Conservation (phyloP, 768 basidiomycete species). For the Sistotremastrum suecicum region DNA sequence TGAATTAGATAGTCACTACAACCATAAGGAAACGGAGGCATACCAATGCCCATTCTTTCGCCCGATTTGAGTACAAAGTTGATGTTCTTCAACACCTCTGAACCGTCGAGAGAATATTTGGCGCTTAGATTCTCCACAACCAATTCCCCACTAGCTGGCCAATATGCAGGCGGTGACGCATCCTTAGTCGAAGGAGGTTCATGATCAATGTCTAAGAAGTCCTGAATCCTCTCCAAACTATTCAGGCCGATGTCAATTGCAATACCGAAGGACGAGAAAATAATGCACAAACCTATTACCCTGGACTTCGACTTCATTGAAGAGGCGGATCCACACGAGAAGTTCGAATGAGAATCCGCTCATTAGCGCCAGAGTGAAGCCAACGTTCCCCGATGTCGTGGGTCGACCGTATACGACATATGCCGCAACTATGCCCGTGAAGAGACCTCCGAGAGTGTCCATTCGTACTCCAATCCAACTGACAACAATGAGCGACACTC, state of each 20-base stretch:
- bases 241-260: neutral
- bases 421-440: constrained; percentile 15
- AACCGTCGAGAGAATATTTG: constrained; percentile 1
- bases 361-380: neutral
- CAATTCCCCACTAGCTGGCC: constrained; percentile 2
- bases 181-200: constrained; percentile 1
- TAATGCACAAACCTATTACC: neutral
- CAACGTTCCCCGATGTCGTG: neutral
- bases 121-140: constrained; percentile 2
- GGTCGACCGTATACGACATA: constrained; percentile 22
- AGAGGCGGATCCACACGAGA: constrained; percentile 2
- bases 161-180: constrained; percentile 4
- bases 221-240: constrained; percentile 4
- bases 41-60: neutral
- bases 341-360: constrained; percentile 1
- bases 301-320: constrained; percentile 1
- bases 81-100: neutral
- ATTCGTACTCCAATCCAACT: constrained; percentile 24
- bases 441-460: constrained; percentile 27
- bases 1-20: constrained; percentile 1
- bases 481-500: no score
- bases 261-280: neutral
- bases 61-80: neutral
- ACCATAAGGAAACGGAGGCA: neutral
- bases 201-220: constrained; percentile 2